Evolutionary conservation across 2,329 filamentous ascomycete species (phyloP).

Genomic region (Nothopassalora personata): DNA sequence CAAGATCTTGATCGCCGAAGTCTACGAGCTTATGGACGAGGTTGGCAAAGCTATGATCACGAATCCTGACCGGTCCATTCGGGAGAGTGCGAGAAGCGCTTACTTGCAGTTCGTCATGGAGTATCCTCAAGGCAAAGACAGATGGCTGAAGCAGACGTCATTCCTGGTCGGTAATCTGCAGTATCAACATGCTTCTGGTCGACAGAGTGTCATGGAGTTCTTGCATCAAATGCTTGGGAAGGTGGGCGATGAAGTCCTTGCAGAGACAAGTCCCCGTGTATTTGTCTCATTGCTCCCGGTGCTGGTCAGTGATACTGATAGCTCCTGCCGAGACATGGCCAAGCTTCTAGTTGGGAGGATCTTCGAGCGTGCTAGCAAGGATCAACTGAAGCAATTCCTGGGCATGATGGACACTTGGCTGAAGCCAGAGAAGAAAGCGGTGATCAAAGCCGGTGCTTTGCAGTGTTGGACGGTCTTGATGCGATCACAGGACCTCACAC

Average conservation of each 20-base stretch:
- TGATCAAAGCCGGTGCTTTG: conserved; percentile 67
- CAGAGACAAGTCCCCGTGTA: conserved; percentile 73
- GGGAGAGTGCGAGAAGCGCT: conserved; percentile 79
- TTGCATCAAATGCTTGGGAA: conserved; percentile 82
- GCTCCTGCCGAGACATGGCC: conserved; percentile 78
- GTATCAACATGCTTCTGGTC: conserved; percentile 81
- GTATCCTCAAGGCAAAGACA: conserved; percentile 84
- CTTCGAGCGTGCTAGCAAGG: conserved; percentile 70
- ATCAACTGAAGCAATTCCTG: conserved; percentile 66
- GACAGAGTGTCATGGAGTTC: conserved; percentile 89
- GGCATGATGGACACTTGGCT: conserved; percentile 67
- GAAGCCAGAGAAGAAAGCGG: conserved; percentile 64
- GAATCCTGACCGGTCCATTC: conserved; percentile 82
- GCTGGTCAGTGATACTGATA: conserved; percentile 80
- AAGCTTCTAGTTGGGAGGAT: conserved; percentile 73
- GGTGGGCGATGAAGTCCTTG: conserved; percentile 72
- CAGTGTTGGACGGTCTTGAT: conserved; percentile 82
- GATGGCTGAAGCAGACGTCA: conserved; percentile 81
- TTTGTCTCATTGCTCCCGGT: conserved; percentile 84
- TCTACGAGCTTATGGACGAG: conserved; percentile 89
- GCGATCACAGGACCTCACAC: conserved; percentile 58
- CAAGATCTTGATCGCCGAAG: conserved; percentile 74
- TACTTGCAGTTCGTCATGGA: conserved; percentile 94
- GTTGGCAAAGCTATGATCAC: conserved; percentile 91
- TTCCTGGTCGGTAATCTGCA: conserved; percentile 89